Evolutionary conservation across 148 eudicot genomes (phyloP).

Genomic region (Vaccinium myrtillus): DNA sequence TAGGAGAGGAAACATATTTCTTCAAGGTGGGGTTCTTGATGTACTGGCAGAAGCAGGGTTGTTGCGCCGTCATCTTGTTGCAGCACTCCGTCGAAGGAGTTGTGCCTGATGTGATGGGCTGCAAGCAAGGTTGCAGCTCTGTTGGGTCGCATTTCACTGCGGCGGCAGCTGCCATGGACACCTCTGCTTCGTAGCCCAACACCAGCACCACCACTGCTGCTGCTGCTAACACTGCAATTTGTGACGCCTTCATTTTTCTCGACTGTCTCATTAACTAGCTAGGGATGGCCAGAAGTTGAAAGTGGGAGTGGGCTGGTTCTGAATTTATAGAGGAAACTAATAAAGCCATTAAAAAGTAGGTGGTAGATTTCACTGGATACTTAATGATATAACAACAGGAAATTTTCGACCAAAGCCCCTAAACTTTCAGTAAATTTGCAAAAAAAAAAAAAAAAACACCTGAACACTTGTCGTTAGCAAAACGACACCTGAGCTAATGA

Average conservation of each 20-base stretch:
- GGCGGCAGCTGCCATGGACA: slow-evolving; percentile 16
- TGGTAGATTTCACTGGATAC: too few relatives aligned
- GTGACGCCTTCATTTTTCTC: background rate
- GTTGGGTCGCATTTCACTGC: slow-evolving; percentile 33
- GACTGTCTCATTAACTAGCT: too few relatives aligned
- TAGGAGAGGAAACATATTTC: slow-evolving; percentile 37
- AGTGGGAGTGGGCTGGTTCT: background rate
- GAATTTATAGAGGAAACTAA: slow-evolving; percentile 1
- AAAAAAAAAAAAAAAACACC: too few relatives aligned
- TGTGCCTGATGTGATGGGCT: slow-evolving; percentile 22
- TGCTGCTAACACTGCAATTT: background rate
- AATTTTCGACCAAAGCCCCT: too few relatives aligned
- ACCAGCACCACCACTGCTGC: background rate
- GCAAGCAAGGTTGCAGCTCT: slow-evolving; percentile 36
- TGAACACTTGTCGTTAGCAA: too few relatives aligned
- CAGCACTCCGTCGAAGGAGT: slow-evolving; percentile 38
- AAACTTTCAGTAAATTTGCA: too few relatives aligned
- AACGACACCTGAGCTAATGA: too few relatives aligned
- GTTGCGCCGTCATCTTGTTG: slow-evolving; percentile 33
- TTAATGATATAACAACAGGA: too few relatives aligned
- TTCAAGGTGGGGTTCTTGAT: slow-evolving; percentile 27
- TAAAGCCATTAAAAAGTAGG: too few relatives aligned
- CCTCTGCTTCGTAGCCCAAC: slow-evolving; percentile 20
- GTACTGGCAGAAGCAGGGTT: slow-evolving; percentile 48
- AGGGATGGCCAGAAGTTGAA: background rate